phyloP scores from a whole-genome alignment of 2,329 filamentous ascomycete species.

The Ophiocordyceps camponoti-floridani region DNA sequence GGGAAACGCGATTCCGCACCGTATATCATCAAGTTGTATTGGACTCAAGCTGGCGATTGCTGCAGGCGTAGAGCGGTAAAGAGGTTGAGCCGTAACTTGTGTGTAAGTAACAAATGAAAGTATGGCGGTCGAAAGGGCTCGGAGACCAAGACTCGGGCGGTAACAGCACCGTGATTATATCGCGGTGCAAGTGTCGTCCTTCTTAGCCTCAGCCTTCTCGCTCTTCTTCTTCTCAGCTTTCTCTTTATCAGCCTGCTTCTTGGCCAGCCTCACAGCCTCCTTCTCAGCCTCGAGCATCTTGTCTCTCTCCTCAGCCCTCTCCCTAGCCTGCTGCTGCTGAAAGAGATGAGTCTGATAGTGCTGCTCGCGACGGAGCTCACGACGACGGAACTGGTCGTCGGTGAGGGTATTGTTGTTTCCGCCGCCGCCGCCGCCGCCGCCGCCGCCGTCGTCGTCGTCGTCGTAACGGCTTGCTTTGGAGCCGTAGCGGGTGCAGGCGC shows the following conservation, averaged over 20 bases:
- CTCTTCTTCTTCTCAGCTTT: background rate
- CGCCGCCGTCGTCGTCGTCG: background rate
- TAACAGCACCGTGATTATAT: background rate
- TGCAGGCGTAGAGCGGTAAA: too few relatives aligned
- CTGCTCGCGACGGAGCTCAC: background rate
- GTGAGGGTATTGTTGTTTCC: background rate
- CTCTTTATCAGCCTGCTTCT: background rate
- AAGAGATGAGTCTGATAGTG: background rate
- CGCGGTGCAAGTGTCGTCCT: background rate
- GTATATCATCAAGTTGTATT: background rate
- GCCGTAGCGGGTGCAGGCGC: conserved; percentile 1
- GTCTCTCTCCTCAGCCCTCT: background rate
- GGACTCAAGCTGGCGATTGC: background rate
- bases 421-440: background rate
- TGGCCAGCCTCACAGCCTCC: background rate
- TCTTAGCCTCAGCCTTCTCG: background rate
- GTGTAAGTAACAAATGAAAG: background rate
- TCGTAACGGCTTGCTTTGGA: conserved; percentile 4
- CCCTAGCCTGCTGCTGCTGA: background rate
- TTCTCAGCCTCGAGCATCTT: background rate
- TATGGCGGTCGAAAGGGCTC: background rate
- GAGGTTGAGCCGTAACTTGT: too few relatives aligned
- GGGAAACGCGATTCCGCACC: too few relatives aligned
- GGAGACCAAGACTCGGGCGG: background rate
- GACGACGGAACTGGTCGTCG: background rate